phyloP scores from a whole-genome alignment of 2,329 filamentous ascomycete species.

The Leptographium lundbergii region DNA sequence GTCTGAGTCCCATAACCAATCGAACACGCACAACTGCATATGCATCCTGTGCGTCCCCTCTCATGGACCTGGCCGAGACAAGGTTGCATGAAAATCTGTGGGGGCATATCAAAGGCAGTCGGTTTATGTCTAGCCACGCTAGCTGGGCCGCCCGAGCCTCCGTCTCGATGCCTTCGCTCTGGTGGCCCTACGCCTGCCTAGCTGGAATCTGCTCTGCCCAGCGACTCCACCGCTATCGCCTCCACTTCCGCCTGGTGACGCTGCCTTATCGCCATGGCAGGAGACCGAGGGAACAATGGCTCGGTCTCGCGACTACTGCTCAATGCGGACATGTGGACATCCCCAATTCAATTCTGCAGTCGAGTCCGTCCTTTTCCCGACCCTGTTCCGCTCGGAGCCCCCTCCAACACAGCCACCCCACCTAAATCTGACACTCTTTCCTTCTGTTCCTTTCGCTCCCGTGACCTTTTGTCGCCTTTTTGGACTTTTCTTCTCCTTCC shows the following conservation, averaged over 20 bases:
- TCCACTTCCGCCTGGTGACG: neutral
- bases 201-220: neutral
- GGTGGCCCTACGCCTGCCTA: neutral
- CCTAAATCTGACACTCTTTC: slow-evolving; percentile 3
- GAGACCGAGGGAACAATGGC: neutral
- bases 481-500: neutral
- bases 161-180: neutral
- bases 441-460: neutral
- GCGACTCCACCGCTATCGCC: neutral
- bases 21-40: neutral
- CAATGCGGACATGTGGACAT: neutral
- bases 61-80: neutral
- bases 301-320: neutral
- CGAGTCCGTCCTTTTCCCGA: neutral
- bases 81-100: slow-evolving; percentile 4
- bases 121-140: neutral
- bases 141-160: neutral
- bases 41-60: neutral
- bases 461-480: neutral
- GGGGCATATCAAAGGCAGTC: neutral
- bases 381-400: neutral
- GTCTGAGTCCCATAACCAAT: neutral
- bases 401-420: slow-evolving; percentile 4
- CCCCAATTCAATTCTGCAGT: neutral
- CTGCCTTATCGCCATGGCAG: neutral